These are phyloP conservation scores for Nepenthes gracilis DNA, from an alignment of 148 eudicot genomes.

Conservation along the genomic window DNA sequence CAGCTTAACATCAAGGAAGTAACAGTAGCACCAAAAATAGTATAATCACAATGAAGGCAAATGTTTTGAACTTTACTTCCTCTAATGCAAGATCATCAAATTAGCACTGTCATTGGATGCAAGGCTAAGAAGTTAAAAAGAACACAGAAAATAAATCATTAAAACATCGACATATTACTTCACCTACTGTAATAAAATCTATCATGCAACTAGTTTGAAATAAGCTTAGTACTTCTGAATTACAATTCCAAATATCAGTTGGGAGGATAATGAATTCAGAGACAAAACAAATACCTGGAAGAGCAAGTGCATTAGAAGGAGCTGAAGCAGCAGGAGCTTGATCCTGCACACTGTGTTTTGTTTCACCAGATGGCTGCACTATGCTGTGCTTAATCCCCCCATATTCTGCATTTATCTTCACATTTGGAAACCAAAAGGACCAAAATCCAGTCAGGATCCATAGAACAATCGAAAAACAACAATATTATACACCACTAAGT, in stretches of 20 bases:
- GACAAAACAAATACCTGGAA: conserved; percentile 45
- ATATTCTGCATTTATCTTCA: conserved; percentile 58
- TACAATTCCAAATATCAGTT: too few species aligned
- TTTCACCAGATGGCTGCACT: conserved; percentile 22
- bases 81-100: too few species aligned
- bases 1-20: background rate
- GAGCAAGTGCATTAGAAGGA: conserved; percentile 51
- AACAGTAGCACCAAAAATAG: background rate
- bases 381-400: conserved; percentile 39
- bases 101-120: too few species aligned
- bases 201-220: too few species aligned
- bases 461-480: background rate
- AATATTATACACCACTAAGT: background rate
- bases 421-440: background rate
- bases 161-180: too few species aligned
- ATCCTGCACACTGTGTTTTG: conserved; percentile 20
- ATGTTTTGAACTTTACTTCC: too few species aligned
- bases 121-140: too few species aligned
- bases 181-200: too few species aligned
- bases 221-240: too few species aligned
- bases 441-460: background rate
- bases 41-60: too few species aligned
- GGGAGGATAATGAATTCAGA: too few species aligned
- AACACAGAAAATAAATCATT: too few species aligned
- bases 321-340: conserved; percentile 28